phyloP scores from a whole-genome alignment of 495 filamentous ascomycete species.

The Neurospora sp. region DNA sequence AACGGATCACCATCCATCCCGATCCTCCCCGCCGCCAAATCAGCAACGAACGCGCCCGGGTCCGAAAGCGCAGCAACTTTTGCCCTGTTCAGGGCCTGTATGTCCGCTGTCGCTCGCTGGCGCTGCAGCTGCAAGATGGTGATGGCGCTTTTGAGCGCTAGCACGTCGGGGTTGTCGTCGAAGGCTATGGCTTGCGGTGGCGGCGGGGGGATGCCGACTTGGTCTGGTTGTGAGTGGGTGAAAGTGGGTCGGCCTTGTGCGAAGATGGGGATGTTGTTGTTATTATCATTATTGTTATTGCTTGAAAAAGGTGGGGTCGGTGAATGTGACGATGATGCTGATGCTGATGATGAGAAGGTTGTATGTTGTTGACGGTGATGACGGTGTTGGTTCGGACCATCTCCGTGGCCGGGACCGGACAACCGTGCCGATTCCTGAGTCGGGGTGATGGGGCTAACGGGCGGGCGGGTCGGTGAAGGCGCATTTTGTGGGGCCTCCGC shows the following conservation, averaged over 20 bases:
- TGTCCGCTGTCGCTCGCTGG: slow-evolving; percentile 60
- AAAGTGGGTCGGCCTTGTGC: slow-evolving; percentile 25
- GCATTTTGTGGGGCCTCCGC: slow-evolving; percentile 4
- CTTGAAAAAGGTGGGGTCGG: not conserved
- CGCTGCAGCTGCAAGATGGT: slow-evolving; percentile 76
- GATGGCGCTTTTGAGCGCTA: slow-evolving; percentile 71
- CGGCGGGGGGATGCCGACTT: slow-evolving; percentile 36
- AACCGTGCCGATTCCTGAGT: slow-evolving; percentile 18
- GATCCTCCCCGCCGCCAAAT: slow-evolving; percentile 46
- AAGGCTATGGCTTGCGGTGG: slow-evolving; percentile 59
- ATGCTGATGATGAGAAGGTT: not conserved
- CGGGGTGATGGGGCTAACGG: slow-evolving; percentile 38
- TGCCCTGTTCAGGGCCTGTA: slow-evolving; percentile 50
- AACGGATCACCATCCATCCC: slow-evolving; percentile 26
- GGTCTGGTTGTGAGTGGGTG: slow-evolving; percentile 33
- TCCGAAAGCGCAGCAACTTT: slow-evolving; percentile 56
- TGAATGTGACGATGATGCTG: not conserved
- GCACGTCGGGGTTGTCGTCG: slow-evolving; percentile 71
- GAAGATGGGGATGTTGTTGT: slow-evolving; percentile 15
- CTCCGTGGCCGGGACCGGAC: not conserved
- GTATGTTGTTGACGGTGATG: slow-evolving; percentile 1
- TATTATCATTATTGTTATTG: not conserved
- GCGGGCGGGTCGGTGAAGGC: slow-evolving; percentile 26
- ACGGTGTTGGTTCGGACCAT: not conserved
- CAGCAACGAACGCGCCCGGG: slow-evolving; percentile 57